A percentile compares a stretch with the other conserved stretches of the same genome.
Conservation (phyloP, 2,329 filamentous ascomycete genomes). For the Byssoonygena ceratinophila region DNA sequence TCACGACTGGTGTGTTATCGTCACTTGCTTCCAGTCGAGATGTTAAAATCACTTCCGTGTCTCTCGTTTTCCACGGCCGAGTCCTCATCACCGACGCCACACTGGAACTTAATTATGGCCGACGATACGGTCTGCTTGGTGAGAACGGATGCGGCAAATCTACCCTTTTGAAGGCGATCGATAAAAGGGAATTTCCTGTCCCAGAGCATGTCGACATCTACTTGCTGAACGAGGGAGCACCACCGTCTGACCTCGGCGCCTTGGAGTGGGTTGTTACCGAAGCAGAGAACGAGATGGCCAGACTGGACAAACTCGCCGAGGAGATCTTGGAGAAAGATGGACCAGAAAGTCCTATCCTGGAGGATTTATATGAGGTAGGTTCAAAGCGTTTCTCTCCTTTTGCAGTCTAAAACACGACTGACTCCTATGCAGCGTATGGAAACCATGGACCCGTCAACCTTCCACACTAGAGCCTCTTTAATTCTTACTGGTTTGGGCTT, state of each 20-base stretch:
- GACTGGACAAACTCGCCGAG: slow-evolving; percentile 80
- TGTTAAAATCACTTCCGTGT: slow-evolving; percentile 91
- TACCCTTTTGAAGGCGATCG: slow-evolving; percentile 91
- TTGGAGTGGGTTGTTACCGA: slow-evolving; percentile 95
- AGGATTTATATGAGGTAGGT: slow-evolving; percentile 89
- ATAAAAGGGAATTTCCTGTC: slow-evolving; percentile 85
- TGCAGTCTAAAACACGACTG: slow-evolving; percentile 13
- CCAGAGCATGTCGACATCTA: slow-evolving; percentile 97
- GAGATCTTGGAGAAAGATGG: slow-evolving; percentile 84
- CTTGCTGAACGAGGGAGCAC: slow-evolving; percentile 92
- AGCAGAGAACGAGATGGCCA: slow-evolving; percentile 83
- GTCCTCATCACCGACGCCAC: slow-evolving; percentile 91
- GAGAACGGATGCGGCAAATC: slow-evolving; percentile 99
- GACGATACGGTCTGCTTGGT: slow-evolving; percentile 86
- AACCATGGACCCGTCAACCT: slow-evolving; percentile 96
- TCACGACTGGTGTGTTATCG: slow-evolving; percentile 91
- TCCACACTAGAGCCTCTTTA: slow-evolving; percentile 86
- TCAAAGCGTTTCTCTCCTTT: not conserved
- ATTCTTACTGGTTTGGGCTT: slow-evolving; percentile 98
- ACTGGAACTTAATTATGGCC: slow-evolving; percentile 83
- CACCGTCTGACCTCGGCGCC: slow-evolving; percentile 75
- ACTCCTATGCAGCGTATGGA: slow-evolving; percentile 72
- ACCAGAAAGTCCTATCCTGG: slow-evolving; percentile 76
- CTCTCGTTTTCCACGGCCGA: slow-evolving; percentile 92
- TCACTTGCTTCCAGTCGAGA: slow-evolving; percentile 79